Evolutionary conservation across 495 filamentous ascomycete species (phyloP).

Genomic region (Xylaria telfairii): DNA sequence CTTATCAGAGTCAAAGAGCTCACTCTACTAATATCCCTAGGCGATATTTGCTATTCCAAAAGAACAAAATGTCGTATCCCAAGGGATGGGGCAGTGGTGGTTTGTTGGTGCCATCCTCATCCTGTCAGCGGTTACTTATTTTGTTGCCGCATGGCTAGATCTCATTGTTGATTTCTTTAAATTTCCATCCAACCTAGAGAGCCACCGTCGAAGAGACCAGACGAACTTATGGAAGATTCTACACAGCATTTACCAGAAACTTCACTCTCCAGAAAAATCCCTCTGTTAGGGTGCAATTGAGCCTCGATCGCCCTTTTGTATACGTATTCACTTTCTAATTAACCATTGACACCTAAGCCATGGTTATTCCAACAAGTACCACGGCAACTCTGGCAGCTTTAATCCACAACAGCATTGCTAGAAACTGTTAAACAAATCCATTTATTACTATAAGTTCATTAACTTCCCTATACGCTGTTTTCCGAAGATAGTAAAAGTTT

Average conservation of each 20-base stretch:
- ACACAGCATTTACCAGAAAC: not conserved
- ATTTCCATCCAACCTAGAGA: not conserved
- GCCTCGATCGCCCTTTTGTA: not conserved
- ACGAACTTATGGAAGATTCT: not conserved
- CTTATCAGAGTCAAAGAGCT: not conserved
- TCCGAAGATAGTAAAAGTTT: no score
- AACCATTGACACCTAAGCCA: not conserved
- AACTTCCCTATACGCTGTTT: no score
- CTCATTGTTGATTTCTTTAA: conserved; percentile 7
- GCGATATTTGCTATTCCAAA: conserved; percentile 7
- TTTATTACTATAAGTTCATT: no score
- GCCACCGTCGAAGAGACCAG: not conserved
- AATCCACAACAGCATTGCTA: no score
- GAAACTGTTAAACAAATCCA: no score
- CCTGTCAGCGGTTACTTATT: not conserved
- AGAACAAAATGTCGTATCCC: conserved; percentile 1
- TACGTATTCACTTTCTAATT: not conserved
- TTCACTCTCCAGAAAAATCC: not conserved
- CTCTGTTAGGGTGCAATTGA: not conserved
- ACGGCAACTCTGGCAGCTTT: no score
- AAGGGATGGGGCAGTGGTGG: conserved; percentile 8
- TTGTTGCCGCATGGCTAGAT: not conserved
- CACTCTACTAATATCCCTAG: not conserved
- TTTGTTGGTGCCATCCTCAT: not conserved
- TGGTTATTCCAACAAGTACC: no score